A percentile compares a stretch with the other conserved stretches of the same genome.
Evolutionary conservation across 2,329 filamentous ascomycete species (phyloP).

Genomic region (Clonostachys sp.): DNA sequence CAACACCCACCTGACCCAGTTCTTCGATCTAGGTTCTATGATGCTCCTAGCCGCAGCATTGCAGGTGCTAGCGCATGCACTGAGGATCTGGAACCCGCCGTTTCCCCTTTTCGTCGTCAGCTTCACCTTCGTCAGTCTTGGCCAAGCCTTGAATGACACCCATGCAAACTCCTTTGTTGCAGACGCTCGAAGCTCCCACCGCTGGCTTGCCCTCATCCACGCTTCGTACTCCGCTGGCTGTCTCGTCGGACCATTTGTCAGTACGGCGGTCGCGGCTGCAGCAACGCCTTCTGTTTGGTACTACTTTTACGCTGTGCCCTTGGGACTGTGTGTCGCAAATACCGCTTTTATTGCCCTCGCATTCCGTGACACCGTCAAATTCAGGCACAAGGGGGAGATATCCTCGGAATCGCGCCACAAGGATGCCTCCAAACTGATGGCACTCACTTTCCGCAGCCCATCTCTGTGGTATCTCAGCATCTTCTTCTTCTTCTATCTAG

Average conservation of each 20-base stretch:
- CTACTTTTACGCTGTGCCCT: conserved; percentile 50
- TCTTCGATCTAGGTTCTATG: conserved; percentile 51
- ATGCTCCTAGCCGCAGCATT: conserved; percentile 49
- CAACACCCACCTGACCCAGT: conserved; percentile 46
- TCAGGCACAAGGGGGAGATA: conserved; percentile 11
- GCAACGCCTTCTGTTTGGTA: conserved; percentile 36
- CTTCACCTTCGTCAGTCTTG: conserved; percentile 53
- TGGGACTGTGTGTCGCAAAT: conserved; percentile 48
- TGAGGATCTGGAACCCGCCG: conserved; percentile 52
- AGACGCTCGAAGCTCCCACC: conserved; percentile 42
- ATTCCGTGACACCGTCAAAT: conserved; percentile 41
- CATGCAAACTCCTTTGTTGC: conserved; percentile 60
- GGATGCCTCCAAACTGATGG: conserved; percentile 35
- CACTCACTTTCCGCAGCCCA: conserved; percentile 33
- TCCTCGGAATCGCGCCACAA: conserved; percentile 9
- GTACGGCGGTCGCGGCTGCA: conserved; percentile 41
- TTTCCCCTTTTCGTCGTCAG: conserved; percentile 52
- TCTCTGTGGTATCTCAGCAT: conserved; percentile 54
- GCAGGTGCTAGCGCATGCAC: conserved; percentile 47
- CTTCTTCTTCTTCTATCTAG: conserved; percentile 62
- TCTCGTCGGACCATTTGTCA: conserved; percentile 51
- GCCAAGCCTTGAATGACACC: conserved; percentile 60
- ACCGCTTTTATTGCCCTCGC: conserved; percentile 36
- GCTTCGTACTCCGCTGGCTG: conserved; percentile 57
- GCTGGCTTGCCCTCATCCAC: conserved; percentile 61